Evolutionary conservation across 352 stramenopile species (phyloP).

Genomic region (Phytophthora pluvialis): DNA sequence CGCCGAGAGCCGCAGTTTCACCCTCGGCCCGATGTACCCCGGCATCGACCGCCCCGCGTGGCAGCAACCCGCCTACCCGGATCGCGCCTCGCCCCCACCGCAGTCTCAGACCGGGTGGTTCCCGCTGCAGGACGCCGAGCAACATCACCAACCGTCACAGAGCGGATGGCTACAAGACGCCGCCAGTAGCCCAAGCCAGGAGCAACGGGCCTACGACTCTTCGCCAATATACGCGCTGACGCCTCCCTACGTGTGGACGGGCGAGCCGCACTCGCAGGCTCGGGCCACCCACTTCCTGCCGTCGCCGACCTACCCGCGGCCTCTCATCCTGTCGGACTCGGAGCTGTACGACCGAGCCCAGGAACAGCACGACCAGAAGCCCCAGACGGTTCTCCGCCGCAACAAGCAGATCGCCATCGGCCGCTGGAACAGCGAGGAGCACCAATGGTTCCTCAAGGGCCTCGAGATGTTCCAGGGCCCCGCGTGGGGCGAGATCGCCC

Average conservation of each 20-base stretch:
- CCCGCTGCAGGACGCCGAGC: conserved; percentile 42
- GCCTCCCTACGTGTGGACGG: conserved; percentile 29
- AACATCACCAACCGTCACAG: conserved; percentile 12
- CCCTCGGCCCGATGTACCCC: conserved; percentile 15
- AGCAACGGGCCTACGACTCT: conserved; percentile 17
- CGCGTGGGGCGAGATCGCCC: conserved; percentile 85
- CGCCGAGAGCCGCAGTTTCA: not conserved
- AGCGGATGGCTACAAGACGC: conserved; percentile 20
- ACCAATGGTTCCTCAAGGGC: conserved; percentile 78
- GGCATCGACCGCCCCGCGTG: conserved; percentile 15
- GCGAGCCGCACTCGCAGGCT: conserved; percentile 12
- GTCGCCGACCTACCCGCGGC: conserved; percentile 15
- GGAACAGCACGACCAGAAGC: conserved; percentile 5
- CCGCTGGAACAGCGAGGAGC: conserved; percentile 79
- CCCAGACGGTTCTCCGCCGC: conserved; percentile 29
- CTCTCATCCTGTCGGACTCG: conserved; percentile 7
- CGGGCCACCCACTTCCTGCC: conserved; percentile 18
- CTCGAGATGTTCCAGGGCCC: conserved; percentile 84
- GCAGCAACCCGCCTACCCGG: conserved; percentile 13
- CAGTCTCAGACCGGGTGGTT: conserved; percentile 65
- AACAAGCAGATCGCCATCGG: conserved; percentile 73
- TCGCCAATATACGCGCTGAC: conserved; percentile 22
- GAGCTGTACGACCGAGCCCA: conserved; percentile 24
- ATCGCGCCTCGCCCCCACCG: conserved; percentile 18
- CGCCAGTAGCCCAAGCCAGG: conserved; percentile 3